These are phyloP conservation scores for Cephaloascus fragrans DNA, from an alignment of 805 yeast species.

Conservation along the genomic window DNA sequence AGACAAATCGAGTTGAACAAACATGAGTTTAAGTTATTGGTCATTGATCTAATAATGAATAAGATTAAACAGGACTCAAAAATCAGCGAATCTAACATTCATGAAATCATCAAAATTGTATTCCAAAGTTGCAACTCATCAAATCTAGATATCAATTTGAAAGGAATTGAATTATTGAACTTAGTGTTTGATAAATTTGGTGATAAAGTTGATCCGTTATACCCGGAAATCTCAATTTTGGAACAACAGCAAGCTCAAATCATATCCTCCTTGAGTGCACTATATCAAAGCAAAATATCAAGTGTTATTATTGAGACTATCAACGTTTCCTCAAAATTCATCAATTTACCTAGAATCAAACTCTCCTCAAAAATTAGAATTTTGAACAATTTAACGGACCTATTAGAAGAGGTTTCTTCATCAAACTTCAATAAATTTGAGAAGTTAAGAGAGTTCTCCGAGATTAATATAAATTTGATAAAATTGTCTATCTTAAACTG, in stretches of 20 bases:
- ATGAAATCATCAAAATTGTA: constrained; percentile 67
- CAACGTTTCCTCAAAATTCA: constrained; percentile 65
- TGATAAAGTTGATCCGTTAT: constrained; percentile 57
- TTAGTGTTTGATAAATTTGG: constrained; percentile 54
- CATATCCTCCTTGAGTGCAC: constrained; percentile 80
- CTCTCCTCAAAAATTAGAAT: constrained; percentile 38
- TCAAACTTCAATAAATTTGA: constrained; percentile 40
- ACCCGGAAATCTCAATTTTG: constrained; percentile 58
- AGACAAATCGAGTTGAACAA: background rate
- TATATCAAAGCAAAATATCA: constrained; percentile 31
- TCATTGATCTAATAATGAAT: background rate
- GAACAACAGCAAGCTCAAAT: constrained; percentile 96
- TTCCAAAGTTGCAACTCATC: constrained; percentile 76
- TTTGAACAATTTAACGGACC: constrained; percentile 50
- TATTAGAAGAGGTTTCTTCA: constrained; percentile 51
- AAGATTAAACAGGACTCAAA: background rate
- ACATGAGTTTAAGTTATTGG: background rate
- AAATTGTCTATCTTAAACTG: constrained; percentile 56
- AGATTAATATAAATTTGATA: constrained; percentile 37
- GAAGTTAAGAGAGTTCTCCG: constrained; percentile 38
- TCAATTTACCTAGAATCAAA: constrained; percentile 35
- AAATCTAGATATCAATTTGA: constrained; percentile 44
- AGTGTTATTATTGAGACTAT: constrained; percentile 70
- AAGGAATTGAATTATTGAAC: constrained; percentile 61
- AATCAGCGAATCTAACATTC: constrained; percentile 28